These are phyloP conservation scores for Eragrostis tef DNA, from an alignment of 202 grass and related monocot species.

Conservation along the genomic window DNA sequence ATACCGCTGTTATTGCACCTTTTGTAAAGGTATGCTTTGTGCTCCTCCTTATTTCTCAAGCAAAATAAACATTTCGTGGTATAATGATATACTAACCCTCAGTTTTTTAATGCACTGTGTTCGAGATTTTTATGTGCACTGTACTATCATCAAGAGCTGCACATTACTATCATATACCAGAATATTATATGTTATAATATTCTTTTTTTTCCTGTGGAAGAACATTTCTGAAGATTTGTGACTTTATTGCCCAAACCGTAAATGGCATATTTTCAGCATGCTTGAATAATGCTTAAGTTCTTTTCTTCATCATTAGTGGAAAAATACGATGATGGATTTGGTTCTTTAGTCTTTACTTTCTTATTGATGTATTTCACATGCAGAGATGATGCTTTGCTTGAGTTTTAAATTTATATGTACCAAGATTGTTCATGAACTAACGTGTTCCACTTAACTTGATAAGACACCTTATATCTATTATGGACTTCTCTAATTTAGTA, in stretches of 20 bases:
- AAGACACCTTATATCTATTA: constrained; percentile 19
- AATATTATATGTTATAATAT: not conserved
- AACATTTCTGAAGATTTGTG: not conserved
- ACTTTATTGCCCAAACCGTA: not conserved
- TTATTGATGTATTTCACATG: constrained; percentile 8
- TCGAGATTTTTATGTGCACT: not conserved
- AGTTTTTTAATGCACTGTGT: not conserved
- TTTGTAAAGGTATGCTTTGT: constrained; percentile 72
- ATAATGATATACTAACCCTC: not conserved
- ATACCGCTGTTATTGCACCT: constrained; percentile 54
- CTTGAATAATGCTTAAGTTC: constrained; percentile 5
- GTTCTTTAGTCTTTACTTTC: not conserved
- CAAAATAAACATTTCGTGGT: not conserved
- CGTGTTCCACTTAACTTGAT: not conserved
- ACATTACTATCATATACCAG: not conserved
- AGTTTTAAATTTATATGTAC: not conserved
- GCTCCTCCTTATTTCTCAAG: not conserved
- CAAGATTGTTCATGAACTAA: constrained; percentile 1
- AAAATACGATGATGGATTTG: not conserved
- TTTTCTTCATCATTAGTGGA: not conserved
- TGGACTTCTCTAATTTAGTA: not conserved
- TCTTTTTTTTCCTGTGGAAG: not conserved
- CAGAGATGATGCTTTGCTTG: not conserved
- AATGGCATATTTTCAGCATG: not conserved
- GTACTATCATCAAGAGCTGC: constrained; percentile 11